A percentile compares a stretch with the other conserved stretches of the same genome.
Conservation (phyloP, 495 filamentous ascomycete genomes). For the Penicillium manginii region DNA sequence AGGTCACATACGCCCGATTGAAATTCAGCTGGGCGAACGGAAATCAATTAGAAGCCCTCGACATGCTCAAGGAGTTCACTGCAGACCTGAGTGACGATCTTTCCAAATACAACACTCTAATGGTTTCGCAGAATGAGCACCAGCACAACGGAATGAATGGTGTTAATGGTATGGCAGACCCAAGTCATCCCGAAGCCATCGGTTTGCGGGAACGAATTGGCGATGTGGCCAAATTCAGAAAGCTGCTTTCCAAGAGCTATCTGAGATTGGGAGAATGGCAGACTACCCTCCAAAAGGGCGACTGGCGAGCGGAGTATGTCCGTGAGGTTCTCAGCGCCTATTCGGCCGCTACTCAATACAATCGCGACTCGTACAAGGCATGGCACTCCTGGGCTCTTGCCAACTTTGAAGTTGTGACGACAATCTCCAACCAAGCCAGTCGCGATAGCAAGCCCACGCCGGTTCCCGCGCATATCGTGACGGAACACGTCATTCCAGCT, state of each 20-base stretch:
- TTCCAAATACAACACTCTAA: conserved; percentile 59
- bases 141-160: conserved; percentile 55
- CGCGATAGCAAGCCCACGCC: conserved; percentile 52
- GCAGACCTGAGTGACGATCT: conserved; percentile 75
- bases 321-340: conserved; percentile 79
- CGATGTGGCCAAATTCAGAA: conserved; percentile 55
- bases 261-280: conserved; percentile 97
- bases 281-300: conserved; percentile 75
- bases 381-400: conserved; percentile 99
- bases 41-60: conserved; percentile 72
- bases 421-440: conserved; percentile 64
- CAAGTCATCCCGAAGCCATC: conserved; percentile 41
- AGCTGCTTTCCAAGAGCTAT: conserved; percentile 91
- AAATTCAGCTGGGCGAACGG: conserved; percentile 92
- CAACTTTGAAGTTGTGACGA: conserved; percentile 96
- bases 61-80: conserved; percentile 81
- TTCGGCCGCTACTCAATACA: conserved; percentile 85
- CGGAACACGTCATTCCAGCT: conserved; percentile 90
- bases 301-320: conserved; percentile 78
- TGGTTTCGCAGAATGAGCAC: conserved; percentile 46
- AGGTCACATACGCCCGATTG: conserved; percentile 86
- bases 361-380: conserved; percentile 94
- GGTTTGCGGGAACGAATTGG: conserved; percentile 45
- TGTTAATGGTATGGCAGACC: conserved; percentile 62
- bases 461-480: conserved; percentile 66